Evolutionary conservation across 2,329 filamentous ascomycete genomes (phyloP), one percentile per base, ranked within the genome.

Genomic region (Calonectria pseudoreteaudii): DNA sequence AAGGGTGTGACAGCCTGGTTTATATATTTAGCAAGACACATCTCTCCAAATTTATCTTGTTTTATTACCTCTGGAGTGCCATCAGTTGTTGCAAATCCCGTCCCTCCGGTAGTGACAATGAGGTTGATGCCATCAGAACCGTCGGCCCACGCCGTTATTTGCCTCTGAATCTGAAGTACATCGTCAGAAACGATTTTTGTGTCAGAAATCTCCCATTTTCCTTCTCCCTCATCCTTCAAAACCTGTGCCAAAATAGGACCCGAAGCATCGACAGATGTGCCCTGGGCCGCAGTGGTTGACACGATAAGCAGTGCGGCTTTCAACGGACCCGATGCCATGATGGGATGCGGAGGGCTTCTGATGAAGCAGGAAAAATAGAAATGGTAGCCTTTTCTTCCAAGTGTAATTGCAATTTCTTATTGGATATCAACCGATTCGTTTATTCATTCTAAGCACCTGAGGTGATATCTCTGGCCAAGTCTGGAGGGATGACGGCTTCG

Each of bases 41-140:
- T 18, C 23, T 41, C 34, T 3, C 16, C 23, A 38, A 4, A 14
- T 38, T 13, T 26, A 26, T 49, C n/a, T 20, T 28, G 23, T 18
- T n/a, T 1, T 3, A 23, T 53, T 83, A 96, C 95, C 90, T 98
- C 97, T 3, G 97, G 97, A 0, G 97, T 99, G 52, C 90, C 88
- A 86, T 99, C 97, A 70, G 93, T 91, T 14, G 92, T 88, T 10
- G 97, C 94, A 84, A 99, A 99, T 0, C 97, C 97, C 1, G 97
- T 99, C 2, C 97, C 97, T 28, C 97, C 97, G 9, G 95, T 98
- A 0, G 95, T 96, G 60, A 98, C 84, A 73, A 99, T 91, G 72
- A 98, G 85, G 84, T 98, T 96, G 65, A 93, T 83, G 5, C 88
- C 84, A 62, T 89, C 88, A 7, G 89, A 84, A 14, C 88, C 85